Percentiles rank a stretch among this genome's conserved stretches.
Conservation (phyloP, 2,329 filamentous ascomycete genomes). For the Coniosporium tulheliwenetii region DNA sequence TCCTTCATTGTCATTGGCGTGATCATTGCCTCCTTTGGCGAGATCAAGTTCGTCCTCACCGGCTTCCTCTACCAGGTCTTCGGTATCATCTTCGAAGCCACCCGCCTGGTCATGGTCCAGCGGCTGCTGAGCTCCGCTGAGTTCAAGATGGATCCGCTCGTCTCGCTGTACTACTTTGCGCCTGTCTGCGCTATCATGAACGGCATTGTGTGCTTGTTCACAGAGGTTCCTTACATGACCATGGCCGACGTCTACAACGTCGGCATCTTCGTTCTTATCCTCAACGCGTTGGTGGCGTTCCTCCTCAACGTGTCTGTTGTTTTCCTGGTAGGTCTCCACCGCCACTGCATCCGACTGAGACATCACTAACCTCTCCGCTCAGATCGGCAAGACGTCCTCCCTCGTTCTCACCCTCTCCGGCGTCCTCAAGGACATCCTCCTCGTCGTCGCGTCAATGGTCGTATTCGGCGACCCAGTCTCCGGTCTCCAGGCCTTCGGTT, state of each 20-base stretch:
- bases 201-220: conserved; percentile 53
- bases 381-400: conserved; percentile 81
- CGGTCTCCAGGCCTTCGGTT: conserved; percentile 66
- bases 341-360: not conserved
- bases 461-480: conserved; percentile 68
- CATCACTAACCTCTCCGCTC: conserved; percentile 3
- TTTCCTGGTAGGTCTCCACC: conserved; percentile 51
- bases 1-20: conserved; percentile 91
- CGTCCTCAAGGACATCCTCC: conserved; percentile 76
- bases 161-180: conserved; percentile 82
- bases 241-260: conserved; percentile 59
- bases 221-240: conserved; percentile 55
- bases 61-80: conserved; percentile 67
- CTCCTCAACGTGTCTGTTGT: conserved; percentile 74
- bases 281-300: conserved; percentile 67
- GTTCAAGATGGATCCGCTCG: conserved; percentile 84
- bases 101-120: conserved; percentile 73
- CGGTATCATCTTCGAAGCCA: conserved; percentile 68
- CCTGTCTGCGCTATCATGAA: conserved; percentile 76
- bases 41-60: conserved; percentile 79
- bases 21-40: conserved; percentile 82
- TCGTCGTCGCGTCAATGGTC: conserved; percentile 64
- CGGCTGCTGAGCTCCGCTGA: conserved; percentile 65
- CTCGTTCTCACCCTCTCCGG: conserved; percentile 76
- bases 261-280: conserved; percentile 54